Percentiles rank a stretch among this genome's conserved stretches.
Evolutionary conservation across 345 rosid genomes (phyloP).

Genomic region (Garcia nutans): DNA sequence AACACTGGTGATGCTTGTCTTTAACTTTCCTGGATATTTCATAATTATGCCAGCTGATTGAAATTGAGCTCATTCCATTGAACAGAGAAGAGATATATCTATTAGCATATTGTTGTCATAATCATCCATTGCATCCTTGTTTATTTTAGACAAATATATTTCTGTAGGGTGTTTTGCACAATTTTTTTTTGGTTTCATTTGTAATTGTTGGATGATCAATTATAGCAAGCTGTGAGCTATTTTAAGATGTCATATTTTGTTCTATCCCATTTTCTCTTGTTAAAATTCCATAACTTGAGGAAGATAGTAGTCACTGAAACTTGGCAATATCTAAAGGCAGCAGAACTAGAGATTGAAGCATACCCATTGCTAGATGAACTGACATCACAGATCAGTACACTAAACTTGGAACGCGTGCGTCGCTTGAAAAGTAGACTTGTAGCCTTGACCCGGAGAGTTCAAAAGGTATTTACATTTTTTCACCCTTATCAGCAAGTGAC

Average conservation of each 20-base stretch:
- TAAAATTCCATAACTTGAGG: conserved; percentile 14
- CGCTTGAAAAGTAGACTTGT: conserved; percentile 97
- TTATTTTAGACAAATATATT: conserved; percentile 1
- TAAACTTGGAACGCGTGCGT: conserved; percentile 91
- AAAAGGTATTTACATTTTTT: conserved; percentile 54
- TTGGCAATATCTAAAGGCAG: conserved; percentile 62
- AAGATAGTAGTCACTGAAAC: conserved; percentile 18
- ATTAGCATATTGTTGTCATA: neutral
- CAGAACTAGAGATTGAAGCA: conserved; percentile 98
- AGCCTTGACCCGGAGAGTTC: conserved; percentile 90
- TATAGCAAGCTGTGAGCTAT: neutral
- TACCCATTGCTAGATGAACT: conserved; percentile 94
- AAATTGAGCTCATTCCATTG: neutral
- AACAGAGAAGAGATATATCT: neutral
- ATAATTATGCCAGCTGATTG: neutral
- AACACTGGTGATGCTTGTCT: neutral
- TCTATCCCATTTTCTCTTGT: conserved; percentile 1
- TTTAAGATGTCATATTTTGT: neutral
- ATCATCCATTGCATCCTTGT: neutral
- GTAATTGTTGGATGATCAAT: neutral
- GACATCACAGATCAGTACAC: conserved; percentile 93
- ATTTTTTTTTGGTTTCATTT: conserved; percentile 2
- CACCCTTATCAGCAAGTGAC: conserved; percentile 6
- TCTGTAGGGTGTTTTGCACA: neutral
- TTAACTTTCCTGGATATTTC: neutral